A percentile compares a stretch with the other conserved stretches of the same genome.
phyloP scores from a whole-genome alignment of 2,329 filamentous ascomycete genomes.

The Pseudogymnoascus sp. region DNA sequence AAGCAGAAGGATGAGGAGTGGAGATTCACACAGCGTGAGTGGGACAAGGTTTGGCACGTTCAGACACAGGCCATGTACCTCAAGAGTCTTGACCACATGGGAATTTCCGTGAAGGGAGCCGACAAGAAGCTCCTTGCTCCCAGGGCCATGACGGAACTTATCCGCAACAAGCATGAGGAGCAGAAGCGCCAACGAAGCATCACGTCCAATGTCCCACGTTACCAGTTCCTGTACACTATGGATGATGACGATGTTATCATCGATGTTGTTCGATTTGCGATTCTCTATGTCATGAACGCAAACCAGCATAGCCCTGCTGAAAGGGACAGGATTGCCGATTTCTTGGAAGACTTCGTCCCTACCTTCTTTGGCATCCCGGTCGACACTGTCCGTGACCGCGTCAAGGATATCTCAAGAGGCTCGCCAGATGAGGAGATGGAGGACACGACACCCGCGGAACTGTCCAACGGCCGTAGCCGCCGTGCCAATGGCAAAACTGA shows the following conservation, averaged over 20 bases:
- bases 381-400: slow-evolving; percentile 56
- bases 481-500: slow-evolving; percentile 60
- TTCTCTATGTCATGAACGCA: slow-evolving; percentile 57
- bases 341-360: slow-evolving; percentile 68
- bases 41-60: slow-evolving; percentile 97
- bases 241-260: slow-evolving; percentile 60
- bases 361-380: slow-evolving; percentile 69
- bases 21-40: slow-evolving; percentile 89
- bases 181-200: slow-evolving; percentile 64
- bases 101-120: slow-evolving; percentile 74
- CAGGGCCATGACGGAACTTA: slow-evolving; percentile 82
- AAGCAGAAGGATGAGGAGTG: slow-evolving; percentile 97
- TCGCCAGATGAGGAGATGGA: slow-evolving; percentile 72
- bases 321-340: slow-evolving; percentile 64
- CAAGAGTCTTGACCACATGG: slow-evolving; percentile 94
- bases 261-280: slow-evolving; percentile 53
- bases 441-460: slow-evolving; percentile 58
- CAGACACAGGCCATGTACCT: slow-evolving; percentile 94
- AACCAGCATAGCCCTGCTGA: slow-evolving; percentile 64
- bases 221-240: slow-evolving; percentile 72
- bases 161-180: slow-evolving; percentile 89
- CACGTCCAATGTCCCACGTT: slow-evolving; percentile 51
- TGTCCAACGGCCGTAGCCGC: slow-evolving; percentile 59
- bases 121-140: slow-evolving; percentile 89
- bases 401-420: slow-evolving; percentile 60